Evolutionary conservation across 2,329 filamentous ascomycete species (phyloP), one percentile per base, ranked within the genome.

Genomic region (Tolypocladium capitatum): DNA sequence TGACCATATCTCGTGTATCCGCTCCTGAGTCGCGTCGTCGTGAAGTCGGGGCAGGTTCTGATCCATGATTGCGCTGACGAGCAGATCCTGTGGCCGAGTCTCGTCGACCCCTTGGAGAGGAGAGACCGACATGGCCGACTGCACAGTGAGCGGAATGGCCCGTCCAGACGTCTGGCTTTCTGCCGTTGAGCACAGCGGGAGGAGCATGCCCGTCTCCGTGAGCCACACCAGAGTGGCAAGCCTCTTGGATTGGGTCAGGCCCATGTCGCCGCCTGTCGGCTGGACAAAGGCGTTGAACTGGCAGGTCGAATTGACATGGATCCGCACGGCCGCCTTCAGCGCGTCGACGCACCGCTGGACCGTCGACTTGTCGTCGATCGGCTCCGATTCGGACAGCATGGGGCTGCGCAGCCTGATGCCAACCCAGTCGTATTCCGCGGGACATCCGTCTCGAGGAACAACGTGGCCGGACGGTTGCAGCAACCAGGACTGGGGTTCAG

Each of bases 281-380:
- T 41, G 45, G 21, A 53, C 18, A 10, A 43, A 43, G 11, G 51
- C 53, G 44, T 47, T 49, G 47, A 53, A 51, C 21, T 52, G 51
- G 46, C 56, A 60, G 2, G 56, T 54, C 16, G 56, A 58, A 52
- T 60, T 60, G 47, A 49, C 43, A 47, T 59, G 55, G 11, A 59
- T 52, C 27, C 48, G 48, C 33, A 58, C 20, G 5, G 44, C 41
- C 4, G 34, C 32, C 11, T 53, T 56, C 8, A 60, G 48, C 8
- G 47, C 35, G 2, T 5, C 40, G 18, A 53, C 24, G 36, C 41
- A 27, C 36, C 33, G 43, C 24, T 50, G 35, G 18, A 49, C 21
- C 2, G 18, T 40, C 9, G 47, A 42, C 13, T 45, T 14, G 7
- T 10, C 11, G 13, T 47, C 21, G 40, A 42, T 10, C 1, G 31